Percentiles rank a stretch among this genome's conserved stretches.
phyloP scores from a whole-genome alignment of 257 asterid species.

The Solanum tacnaense region DNA sequence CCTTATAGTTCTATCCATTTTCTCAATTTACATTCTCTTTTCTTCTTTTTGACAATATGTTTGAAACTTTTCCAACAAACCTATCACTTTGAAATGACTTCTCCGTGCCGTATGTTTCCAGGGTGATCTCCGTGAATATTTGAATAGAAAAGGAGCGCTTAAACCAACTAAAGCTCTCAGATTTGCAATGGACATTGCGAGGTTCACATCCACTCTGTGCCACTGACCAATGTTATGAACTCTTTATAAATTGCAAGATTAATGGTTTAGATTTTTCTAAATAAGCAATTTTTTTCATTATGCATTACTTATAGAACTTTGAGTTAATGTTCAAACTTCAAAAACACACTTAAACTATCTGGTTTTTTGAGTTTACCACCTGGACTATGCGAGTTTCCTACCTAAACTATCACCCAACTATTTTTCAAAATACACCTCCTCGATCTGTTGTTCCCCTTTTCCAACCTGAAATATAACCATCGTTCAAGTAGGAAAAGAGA shows the following conservation, averaged over 20 bases:
- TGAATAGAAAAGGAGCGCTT: conserved; percentile 62
- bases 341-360: background rate
- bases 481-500: background rate
- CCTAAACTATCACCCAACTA: background rate
- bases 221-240: background rate
- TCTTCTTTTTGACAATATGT: background rate
- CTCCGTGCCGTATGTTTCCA: background rate
- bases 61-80: background rate
- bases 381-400: background rate
- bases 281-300: background rate
- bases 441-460: background rate
- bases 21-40: background rate
- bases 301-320: background rate
- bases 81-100: background rate
- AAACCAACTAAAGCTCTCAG: conserved; percentile 78
- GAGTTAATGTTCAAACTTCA: no score
- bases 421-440: background rate
- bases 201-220: conserved; percentile 28
- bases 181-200: conserved; percentile 94
- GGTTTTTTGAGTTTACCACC: no score
- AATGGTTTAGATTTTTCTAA: background rate
- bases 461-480: background rate
- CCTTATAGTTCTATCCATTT: background rate
- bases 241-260: background rate
- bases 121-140: conserved; percentile 74